Base-by-base conservation (phyloP, 441 rosid species). In the Kokia cookei region DNA sequence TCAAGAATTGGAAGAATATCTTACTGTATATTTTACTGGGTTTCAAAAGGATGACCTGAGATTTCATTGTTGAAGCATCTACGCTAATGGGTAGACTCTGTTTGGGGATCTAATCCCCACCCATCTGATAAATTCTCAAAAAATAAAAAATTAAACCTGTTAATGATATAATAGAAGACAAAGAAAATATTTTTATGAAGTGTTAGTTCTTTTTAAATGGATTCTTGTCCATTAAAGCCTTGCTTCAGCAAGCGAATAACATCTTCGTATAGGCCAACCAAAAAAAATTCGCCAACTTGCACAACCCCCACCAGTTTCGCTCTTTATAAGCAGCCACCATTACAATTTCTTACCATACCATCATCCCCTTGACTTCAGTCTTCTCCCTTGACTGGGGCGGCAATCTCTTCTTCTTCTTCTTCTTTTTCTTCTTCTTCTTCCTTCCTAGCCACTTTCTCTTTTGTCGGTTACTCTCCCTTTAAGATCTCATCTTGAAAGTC, bases 321-420 rank as follows among this genome's bases (percentile, higher is more conserved):
- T 78, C 81, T 78, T 81, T 90, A 88, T 85, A 90, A 90, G 88
- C 79, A 82, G 80, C 83, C 71, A 78, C 65, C 79, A 67, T 57
- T 69, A 47, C 79, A 69, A 62, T 74, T 86, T 80, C 79, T 76
- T 77, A 14, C 74, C 79, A 80, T 53, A 77, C 80, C 81, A 75
- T 43, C 77, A 35, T 35, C 40, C 40, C 8, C 40, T 35, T 35
- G 40, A 35, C 40, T 35, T 35, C 40, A 35, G 40, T 35, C 40
- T 35, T 35, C 40, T 35, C 72, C 83, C 83, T 80, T 77, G 83
- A 77, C 78, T 55, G 29, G 74, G 77, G 74, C 79, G 66, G 6
- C 42, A 72, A 13, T 73, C 26, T 43, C 73, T 47, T 68, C 48
- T 77, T 43, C 19, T 32, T 35, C 26, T 24, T 19, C 22, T 24